phyloP scores from a whole-genome alignment of 1,284 basidiomycete genomes.

The Xerocomus minutiporus region DNA sequence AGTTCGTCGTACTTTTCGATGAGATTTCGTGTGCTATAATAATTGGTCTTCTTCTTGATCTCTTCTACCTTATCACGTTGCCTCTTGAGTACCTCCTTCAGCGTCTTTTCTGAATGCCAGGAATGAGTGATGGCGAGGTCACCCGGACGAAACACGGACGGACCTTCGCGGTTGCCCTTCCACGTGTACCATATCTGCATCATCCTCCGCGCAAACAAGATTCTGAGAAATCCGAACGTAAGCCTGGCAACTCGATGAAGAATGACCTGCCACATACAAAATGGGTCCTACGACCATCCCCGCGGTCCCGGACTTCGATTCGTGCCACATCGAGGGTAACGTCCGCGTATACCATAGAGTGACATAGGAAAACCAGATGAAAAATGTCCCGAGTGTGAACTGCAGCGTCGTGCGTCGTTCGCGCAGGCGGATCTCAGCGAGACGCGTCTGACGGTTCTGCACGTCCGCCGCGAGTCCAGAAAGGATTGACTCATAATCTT shows the following conservation, averaged over 20 bases:
- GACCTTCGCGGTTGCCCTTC: conserved; percentile 84
- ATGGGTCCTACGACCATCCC: conserved; percentile 74
- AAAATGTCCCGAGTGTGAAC: conserved; percentile 79
- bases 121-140: background rate
- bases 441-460: conserved; percentile 68
- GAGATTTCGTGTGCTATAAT: conserved; percentile 85
- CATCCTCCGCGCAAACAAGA: conserved; percentile 78
- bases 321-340: conserved; percentile 44
- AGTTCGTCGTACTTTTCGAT: conserved; percentile 87
- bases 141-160: conserved; percentile 18
- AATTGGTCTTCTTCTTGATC: conserved; percentile 96
- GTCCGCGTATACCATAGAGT: conserved; percentile 76
- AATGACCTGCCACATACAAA: conserved; percentile 51
- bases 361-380: conserved; percentile 77
- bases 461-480: conserved; percentile 63
- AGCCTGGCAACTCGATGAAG: conserved; percentile 4
- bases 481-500: conserved; percentile 71
- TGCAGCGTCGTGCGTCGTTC: conserved; percentile 79
- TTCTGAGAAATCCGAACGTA: conserved; percentile 42
- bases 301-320: conserved; percentile 41
- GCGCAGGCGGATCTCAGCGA: conserved; percentile 84
- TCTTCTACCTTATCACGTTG: conserved; percentile 90
- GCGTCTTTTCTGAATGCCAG: conserved; percentile 61
- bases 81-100: conserved; percentile 72
- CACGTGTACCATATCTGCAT: conserved; percentile 85